Conservation (phyloP, 176 grass and related monocot genomes). For the Oryza glaberrima region DNA sequence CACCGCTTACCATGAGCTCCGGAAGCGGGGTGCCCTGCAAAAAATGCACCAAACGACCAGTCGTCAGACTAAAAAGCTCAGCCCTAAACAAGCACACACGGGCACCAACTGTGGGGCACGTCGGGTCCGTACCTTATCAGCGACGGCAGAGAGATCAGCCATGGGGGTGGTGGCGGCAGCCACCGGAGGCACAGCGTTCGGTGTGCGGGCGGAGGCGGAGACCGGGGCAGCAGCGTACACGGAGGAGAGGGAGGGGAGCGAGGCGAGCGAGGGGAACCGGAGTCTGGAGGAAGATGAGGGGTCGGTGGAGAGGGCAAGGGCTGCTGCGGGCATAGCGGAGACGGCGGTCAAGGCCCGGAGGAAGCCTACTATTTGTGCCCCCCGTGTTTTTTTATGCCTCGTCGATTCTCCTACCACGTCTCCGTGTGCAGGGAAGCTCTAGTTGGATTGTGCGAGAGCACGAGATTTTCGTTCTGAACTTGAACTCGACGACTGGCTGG, state of each 20-base stretch:
- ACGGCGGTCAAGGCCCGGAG: slow-evolving; percentile 61
- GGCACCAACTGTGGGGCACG: neutral
- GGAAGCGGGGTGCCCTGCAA: slow-evolving; percentile 61
- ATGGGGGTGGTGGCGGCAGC: slow-evolving; percentile 31
- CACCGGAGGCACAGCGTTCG: slow-evolving; percentile 44
- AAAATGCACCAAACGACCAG: slow-evolving; percentile 18
- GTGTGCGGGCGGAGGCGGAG: slow-evolving; percentile 17
- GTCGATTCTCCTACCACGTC: neutral
- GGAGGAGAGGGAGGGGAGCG: slow-evolving; percentile 34
- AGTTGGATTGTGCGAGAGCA: neutral
- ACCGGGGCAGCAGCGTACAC: slow-evolving; percentile 14
- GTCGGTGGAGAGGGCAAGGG: slow-evolving; percentile 46
- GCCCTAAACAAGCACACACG: neutral
- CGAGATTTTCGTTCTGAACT: slow-evolving; percentile 10
- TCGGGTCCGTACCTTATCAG: slow-evolving; percentile 44
- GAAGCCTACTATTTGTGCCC: slow-evolving; percentile 63
- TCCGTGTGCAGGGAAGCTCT: neutral
- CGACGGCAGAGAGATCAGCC: slow-evolving; percentile 40
- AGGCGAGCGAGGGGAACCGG: slow-evolving; percentile 35
- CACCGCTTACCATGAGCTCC: slow-evolving; percentile 67
- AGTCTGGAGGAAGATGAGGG: slow-evolving; percentile 39
- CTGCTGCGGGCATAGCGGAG: slow-evolving; percentile 64
- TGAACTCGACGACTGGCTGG: neutral
- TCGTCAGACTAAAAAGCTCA: slow-evolving; percentile 19
- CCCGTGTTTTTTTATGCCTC: slow-evolving; percentile 22